These are phyloP conservation scores for Sugiyamaella smithiae DNA, from an alignment of 805 yeast genomes.

Conservation along the genomic window DNA sequence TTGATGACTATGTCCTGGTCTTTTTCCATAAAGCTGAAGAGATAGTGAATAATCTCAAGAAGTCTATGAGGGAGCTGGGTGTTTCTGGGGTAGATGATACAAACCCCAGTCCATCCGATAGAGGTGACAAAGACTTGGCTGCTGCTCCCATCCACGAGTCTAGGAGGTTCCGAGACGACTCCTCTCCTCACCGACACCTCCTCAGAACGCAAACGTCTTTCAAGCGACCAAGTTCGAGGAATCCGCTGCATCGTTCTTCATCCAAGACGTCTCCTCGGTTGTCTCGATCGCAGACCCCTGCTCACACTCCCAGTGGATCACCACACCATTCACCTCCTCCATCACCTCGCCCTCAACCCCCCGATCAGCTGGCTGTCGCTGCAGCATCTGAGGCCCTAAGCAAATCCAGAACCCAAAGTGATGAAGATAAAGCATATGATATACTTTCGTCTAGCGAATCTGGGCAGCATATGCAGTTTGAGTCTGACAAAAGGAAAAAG, in stretches of 20 bases:
- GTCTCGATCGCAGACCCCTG: slow-evolving; percentile 3
- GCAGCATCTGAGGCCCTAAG: slow-evolving; percentile 15
- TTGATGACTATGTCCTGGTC: slow-evolving; percentile 70
- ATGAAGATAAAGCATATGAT: slow-evolving; percentile 19
- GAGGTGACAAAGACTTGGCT: neutral
- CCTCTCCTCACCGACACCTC: neutral
- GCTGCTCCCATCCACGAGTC: neutral
- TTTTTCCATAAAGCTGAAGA: slow-evolving; percentile 48
- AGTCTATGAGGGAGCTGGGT: slow-evolving; percentile 14
- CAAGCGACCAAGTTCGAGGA: neutral
- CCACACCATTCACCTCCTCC: slow-evolving; percentile 9
- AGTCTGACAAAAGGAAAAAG: neutral
- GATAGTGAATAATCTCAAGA: slow-evolving; percentile 11
- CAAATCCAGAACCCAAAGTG: slow-evolving; percentile 7
- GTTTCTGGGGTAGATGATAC: neutral
- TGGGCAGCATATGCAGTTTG: slow-evolving; percentile 13
- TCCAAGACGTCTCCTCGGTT: neutral
- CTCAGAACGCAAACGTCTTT: slow-evolving; percentile 2
- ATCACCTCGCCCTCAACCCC: slow-evolving; percentile 3
- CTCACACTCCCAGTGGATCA: slow-evolving; percentile 6
- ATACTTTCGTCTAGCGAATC: slow-evolving; percentile 17
- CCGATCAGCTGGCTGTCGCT: slow-evolving; percentile 4
- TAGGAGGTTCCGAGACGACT: neutral
- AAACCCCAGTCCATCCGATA: neutral
- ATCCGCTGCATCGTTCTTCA: neutral